Evolutionary conservation across 495 filamentous ascomycete genomes (phyloP), one percentile per base, ranked within the genome.

Genomic region (Tuber microsphaerosporum): DNA sequence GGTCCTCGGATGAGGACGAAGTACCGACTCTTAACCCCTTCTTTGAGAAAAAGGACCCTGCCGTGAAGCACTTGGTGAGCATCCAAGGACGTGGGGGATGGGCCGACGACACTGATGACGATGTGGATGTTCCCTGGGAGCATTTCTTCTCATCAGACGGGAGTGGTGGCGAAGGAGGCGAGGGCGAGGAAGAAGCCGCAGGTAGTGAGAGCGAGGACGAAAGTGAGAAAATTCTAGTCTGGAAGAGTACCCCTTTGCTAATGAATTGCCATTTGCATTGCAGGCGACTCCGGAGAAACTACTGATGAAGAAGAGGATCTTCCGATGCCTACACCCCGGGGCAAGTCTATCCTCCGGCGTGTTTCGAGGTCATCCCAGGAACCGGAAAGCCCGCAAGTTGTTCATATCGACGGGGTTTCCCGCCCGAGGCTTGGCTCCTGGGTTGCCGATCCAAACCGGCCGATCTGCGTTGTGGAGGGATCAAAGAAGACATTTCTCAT

Each of bases 271-370:
- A 72, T 61, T 68, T 77, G 69, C 70, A 48, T 48, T 68, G 73
- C 70, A 78, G 80, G 73, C 61, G 76, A 75, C 61, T 74, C 75
- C 26, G 81, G 78, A 69, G 81, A 83, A 34, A 80, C 81, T n/a
- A 83, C 81, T 44, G 81, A 83, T 73, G 81, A 80, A 26, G 81
- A 83, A 72, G 81, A 82, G 17, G 77, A 83, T 65, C 81, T 83
- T 48, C 81, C 81, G 41, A 82, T 81, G 75, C 81, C 81, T 39
- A 81, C 78, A 61, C 81, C 81, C 17, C 74, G 74, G 34, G 75
- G 75, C 34, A 79, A 82, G 72, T 81, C 81, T 42, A 83, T 79
- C 71, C 76, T 82, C 69, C 81, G 78, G 31, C 81, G 81, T 26
- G 81, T 74, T 45, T 80, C 81, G 7, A 65, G 76, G 42, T 75